Percentiles rank a stretch among this genome's conserved stretches.
Conservation (phyloP, 495 filamentous ascomycete genomes). For the Podospora australis region DNA sequence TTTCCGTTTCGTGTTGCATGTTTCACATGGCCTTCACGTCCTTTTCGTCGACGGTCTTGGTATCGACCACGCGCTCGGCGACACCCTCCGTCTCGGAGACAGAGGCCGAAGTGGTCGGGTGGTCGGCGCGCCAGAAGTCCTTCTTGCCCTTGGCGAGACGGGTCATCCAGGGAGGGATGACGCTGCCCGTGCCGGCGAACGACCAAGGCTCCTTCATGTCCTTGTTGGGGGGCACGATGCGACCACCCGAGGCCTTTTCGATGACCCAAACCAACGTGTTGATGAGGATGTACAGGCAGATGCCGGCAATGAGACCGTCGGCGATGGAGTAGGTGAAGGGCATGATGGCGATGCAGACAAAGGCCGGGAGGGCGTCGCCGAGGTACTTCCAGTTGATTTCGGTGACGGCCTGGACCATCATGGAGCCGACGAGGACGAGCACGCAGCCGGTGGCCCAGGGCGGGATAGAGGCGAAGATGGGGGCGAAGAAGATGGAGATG, state of each 20-base stretch:
- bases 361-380: conserved; percentile 72
- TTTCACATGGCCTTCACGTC: too few species aligned
- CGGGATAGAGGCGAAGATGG: conserved; percentile 78
- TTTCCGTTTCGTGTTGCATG: too few species aligned
- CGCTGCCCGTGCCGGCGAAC: conserved; percentile 58
- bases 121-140: conserved; percentile 21
- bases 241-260: conserved; percentile 55
- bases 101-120: not conserved
- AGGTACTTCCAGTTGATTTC: conserved; percentile 83
- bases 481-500: conserved; percentile 78
- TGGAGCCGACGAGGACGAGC: conserved; percentile 69
- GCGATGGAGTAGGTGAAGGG: conserved; percentile 80
- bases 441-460: conserved; percentile 81
- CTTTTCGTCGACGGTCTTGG: too few species aligned
- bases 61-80: too few species aligned
- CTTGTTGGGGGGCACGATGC: conserved; percentile 66
- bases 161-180: conserved; percentile 63
- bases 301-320: conserved; percentile 69
- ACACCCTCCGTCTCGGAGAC: conserved; percentile 15
- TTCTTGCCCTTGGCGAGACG: conserved; percentile 55
- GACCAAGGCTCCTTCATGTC: conserved; percentile 68
- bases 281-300: conserved; percentile 63
- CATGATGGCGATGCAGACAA: conserved; percentile 74
- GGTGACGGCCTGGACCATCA: conserved; percentile 67
- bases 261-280: conserved; percentile 62